A percentile compares a stretch with the other conserved stretches of the same genome.
These are phyloP conservation scores for Ophiocordyceps sinensis DNA, from an alignment of 2,329 filamentous ascomycete genomes.

Conservation along the genomic window DNA sequence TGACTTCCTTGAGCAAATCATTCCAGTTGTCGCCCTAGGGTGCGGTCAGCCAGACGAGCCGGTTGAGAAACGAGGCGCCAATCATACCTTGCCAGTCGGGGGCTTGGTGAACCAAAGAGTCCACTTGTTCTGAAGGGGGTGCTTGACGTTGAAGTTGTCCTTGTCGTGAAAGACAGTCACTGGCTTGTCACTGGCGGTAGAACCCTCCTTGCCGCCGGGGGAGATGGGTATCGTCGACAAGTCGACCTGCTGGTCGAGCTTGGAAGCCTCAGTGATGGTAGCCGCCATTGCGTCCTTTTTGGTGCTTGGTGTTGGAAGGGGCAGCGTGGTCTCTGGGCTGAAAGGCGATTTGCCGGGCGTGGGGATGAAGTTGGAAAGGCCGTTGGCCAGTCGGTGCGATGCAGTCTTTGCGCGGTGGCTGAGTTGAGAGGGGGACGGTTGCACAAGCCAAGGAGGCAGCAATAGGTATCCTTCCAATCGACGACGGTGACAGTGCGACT, in stretches of 20 bases:
- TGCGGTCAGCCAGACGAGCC: neutral
- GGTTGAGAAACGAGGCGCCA: conserved; percentile 1
- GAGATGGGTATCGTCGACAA: conserved; percentile 55
- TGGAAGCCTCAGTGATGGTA: conserved; percentile 16
- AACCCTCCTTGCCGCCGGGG: conserved; percentile 40
- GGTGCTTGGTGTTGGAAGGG: neutral
- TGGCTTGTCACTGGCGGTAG: conserved; percentile 41
- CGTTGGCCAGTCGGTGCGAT: neutral
- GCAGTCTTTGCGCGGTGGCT: neutral
- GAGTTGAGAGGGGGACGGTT: neutral
- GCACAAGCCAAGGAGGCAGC: conserved; percentile 5
- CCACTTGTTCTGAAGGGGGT: conserved; percentile 94
- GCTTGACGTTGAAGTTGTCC: conserved; percentile 99
- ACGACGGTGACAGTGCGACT: conserved; percentile 10
- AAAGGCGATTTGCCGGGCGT: neutral
- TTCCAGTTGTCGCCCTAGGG: conserved; percentile 92
- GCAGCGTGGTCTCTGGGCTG: neutral
- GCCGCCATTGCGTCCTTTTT: conserved; percentile 19
- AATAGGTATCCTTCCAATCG: conserved; percentile 11
- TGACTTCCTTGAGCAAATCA: conserved; percentile 93
- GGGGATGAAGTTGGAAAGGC: neutral
- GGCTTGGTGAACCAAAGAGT: conserved; percentile 99
- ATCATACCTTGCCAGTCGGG: conserved; percentile 73
- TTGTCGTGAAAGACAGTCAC: conserved; percentile 97
- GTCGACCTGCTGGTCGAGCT: conserved; percentile 44